Conservation (phyloP, 163 green algal species). For the Scenedesmus sp. region DNA sequence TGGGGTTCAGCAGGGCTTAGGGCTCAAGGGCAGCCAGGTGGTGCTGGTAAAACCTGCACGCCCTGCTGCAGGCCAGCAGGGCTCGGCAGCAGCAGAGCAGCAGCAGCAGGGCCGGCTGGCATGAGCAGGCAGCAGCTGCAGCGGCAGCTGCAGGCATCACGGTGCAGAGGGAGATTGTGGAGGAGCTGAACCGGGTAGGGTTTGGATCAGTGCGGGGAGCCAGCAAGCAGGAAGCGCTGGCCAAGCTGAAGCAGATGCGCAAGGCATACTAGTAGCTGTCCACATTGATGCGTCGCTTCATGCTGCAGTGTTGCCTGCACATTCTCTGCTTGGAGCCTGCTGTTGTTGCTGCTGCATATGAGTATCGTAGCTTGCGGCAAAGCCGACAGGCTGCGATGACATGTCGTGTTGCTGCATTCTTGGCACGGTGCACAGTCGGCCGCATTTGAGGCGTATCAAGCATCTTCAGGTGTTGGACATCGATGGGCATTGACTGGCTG, state of each 20-base stretch:
- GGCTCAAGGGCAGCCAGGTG: neutral
- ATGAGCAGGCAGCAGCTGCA: neutral
- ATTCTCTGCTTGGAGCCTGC: no score
- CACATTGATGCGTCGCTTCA: neutral
- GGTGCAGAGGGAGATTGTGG: neutral
- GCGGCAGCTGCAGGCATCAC: slow-evolving; percentile 16
- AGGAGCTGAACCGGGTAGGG: neutral
- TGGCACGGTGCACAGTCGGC: no score
- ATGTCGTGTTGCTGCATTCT: no score
- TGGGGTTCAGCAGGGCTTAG: neutral
- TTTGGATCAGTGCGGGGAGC: neutral
- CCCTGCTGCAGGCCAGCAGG: neutral
- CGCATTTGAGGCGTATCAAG: no score
- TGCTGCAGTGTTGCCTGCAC: no score
- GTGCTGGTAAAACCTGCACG: slow-evolving; percentile 3
- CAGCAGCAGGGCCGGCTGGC: neutral
- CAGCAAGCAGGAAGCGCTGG: slow-evolving; percentile 10
- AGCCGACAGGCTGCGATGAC: no score
- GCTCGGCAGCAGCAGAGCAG: neutral
- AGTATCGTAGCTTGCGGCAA: neutral
- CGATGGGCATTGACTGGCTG: no score
- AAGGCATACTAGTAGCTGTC: neutral
- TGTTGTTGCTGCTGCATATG: no score
- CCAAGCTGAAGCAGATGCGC: slow-evolving; percentile 17
- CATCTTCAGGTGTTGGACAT: no score